Base-by-base conservation (phyloP, 75 land plant species). In the Azolla pinnata region DNA sequence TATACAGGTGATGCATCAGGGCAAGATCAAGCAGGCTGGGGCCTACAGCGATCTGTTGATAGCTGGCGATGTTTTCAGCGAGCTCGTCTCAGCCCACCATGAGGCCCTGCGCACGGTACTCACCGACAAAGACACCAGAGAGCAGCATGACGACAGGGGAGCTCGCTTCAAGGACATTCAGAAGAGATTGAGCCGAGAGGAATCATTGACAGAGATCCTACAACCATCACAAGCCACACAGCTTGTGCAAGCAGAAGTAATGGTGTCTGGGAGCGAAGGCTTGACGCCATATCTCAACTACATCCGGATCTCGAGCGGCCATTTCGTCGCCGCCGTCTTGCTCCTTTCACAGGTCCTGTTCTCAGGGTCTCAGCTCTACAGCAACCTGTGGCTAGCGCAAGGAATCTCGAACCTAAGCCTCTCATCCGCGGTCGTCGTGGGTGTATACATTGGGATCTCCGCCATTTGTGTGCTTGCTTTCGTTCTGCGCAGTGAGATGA, bases 21-120 rank as follows among this genome's bases (percentile, higher is more conserved):
- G 96, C n/a, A 73, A 54, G 60, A 76, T 90, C 29, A 72, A 74
- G 66, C 97, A 92, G 68, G 90, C 97, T 12, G 97, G 97, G 46
- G 67, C 33, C 19, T 92, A 82, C 71, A 72, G 81, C n/a, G 83
- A 88, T 56, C 82, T 92, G 61, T 29, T 83, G 29, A 58, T 57
- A 56, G 66, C 77, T 31, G 84, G 84, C 27, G 72, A 68, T 44
- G 86, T 81, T 33, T 92, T 92, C 64, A 87, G 85, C 64, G 68
- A 78, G 30, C 70, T 92, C 56, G 96, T 92, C 4, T 78, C 76
- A 24, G 97, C 97, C 19, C 97, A 92, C 47, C 68, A 65, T 40
- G 65, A 82, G 62, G 96, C 87, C 23, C 60, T 92, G 20, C 50
- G 19, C 50, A 47, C 50, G 3, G 50, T 47, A 20, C 4, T 47